Conservation (phyloP, 441 rosid species). For the Adansonia gregorii region DNA sequence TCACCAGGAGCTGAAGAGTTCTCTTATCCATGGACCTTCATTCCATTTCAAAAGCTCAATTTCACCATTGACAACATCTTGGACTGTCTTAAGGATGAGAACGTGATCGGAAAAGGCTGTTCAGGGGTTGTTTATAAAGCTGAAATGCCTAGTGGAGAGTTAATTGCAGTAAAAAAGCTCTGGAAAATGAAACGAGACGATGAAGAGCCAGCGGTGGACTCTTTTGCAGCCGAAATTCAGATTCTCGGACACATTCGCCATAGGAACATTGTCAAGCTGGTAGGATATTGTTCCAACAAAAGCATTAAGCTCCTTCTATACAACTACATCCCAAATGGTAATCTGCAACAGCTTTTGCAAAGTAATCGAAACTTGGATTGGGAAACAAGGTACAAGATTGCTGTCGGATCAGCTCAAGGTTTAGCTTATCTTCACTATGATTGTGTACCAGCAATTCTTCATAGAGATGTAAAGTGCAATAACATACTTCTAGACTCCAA, state of each 20-base stretch:
- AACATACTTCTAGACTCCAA: slow-evolving; percentile 87
- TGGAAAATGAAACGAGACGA: slow-evolving; percentile 70
- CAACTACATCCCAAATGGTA: slow-evolving; percentile 82
- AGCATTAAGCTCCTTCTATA: slow-evolving; percentile 87
- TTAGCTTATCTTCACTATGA: slow-evolving; percentile 91
- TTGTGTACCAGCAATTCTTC: slow-evolving; percentile 81
- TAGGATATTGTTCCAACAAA: slow-evolving; percentile 86
- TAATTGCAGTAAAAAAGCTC: slow-evolving; percentile 83
- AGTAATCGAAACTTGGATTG: slow-evolving; percentile 75
- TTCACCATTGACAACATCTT: slow-evolving; percentile 76
- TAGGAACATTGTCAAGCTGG: slow-evolving; percentile 77
- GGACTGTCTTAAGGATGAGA: slow-evolving; percentile 73
- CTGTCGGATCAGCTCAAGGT: slow-evolving; percentile 91
- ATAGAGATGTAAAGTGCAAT: slow-evolving; percentile 89
- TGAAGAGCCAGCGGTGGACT: slow-evolving; percentile 60
- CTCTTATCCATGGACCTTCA: slow-evolving; percentile 93
- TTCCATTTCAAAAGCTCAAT: slow-evolving; percentile 82
- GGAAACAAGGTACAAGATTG: slow-evolving; percentile 90
- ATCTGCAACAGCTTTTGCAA: slow-evolving; percentile 73
- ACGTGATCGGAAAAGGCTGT: slow-evolving; percentile 90
- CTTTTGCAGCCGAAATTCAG: slow-evolving; percentile 88
- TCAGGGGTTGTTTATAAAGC: slow-evolving; percentile 92
- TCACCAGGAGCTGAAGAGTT: slow-evolving; percentile 70
- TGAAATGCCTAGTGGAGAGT: slow-evolving; percentile 76
- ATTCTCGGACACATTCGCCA: slow-evolving; percentile 89